Evolutionary conservation across 768 basidiomycete genomes (phyloP), one percentile per base, ranked within the genome.

Genomic region (Suillus subaureus): DNA sequence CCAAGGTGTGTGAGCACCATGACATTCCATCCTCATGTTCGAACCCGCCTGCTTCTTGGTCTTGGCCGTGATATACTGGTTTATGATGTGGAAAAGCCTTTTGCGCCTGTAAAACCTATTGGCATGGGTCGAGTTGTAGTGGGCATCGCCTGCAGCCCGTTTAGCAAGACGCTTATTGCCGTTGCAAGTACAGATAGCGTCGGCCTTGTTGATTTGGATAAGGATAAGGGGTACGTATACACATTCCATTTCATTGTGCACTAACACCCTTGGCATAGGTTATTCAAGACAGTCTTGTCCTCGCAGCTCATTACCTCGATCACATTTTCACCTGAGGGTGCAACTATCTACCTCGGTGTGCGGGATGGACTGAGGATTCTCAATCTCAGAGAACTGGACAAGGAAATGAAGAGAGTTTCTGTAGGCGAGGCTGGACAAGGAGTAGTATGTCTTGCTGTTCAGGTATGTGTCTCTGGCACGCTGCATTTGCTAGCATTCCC

Each of bases 111-210:
- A 33, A 91, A 88, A 73, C 77, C 76, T 0, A 76, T 92, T 43
- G 68, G 76, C 21, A 67, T 71, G 4, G 70, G 76, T 0, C 87
- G 86, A 9, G 75, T 83, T n/a, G 82, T 92, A 28, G 74, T 84
- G 5, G 83, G 82, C 15, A 74, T 92, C 11, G 80, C 85, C 8
- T 87, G 85, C 67, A 91, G 90, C 67, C 90, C 91, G 8, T 92
- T 91, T 74, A 92, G 90, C 77, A 92, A 89, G 78, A 89, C 88
- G 2, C 77, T 93, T 40, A 80, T 89, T 31, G 87, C 88, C 3
- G 82, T 83, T 51, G 85, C 83, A 1, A 78, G 82, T 15, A 79
- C 75, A 5, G 90, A 90, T 1, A 76, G 79, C 51, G 80, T 93
- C 13, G 80, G 76, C 4, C 80, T 92, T 9, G 76, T 92, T 58